A percentile compares a stretch with the other conserved stretches of the same genome.
Evolutionary conservation across 345 rosid genomes (phyloP).

Genomic region (Theobroma cacao): DNA sequence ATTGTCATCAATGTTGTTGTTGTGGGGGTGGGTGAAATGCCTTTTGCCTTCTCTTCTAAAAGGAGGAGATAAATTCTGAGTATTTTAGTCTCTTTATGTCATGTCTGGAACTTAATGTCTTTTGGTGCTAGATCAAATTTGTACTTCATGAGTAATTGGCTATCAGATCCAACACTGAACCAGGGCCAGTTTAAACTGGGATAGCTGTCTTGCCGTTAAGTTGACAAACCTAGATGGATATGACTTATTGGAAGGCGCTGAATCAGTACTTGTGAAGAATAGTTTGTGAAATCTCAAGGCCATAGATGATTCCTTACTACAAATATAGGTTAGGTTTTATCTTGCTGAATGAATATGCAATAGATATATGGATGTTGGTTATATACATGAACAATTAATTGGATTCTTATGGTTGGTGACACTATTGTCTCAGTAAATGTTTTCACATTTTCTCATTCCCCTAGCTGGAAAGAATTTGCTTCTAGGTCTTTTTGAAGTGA

Average conservation of each 20-base stretch:
- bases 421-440: not conserved
- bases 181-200: not conserved
- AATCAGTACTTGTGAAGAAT: not conserved
- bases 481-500: not conserved
- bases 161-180: not conserved
- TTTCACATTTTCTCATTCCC: not conserved
- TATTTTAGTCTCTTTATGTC: not conserved
- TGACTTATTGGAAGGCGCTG: not conserved
- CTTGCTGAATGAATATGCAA: not conserved
- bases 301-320: not conserved
- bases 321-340: not conserved
- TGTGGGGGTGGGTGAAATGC: not conserved
- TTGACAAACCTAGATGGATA: not conserved
- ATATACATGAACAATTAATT: not conserved
- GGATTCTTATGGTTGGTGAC: not conserved
- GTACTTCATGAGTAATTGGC: not conserved
- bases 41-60: not conserved
- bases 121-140: not conserved
- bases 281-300: not conserved
- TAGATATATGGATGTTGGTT: not conserved
- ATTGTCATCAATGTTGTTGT: rapidly evolving
- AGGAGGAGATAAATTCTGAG: not conserved
- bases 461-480: not conserved
- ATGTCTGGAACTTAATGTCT: not conserved
- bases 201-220: not conserved